These are phyloP conservation scores for Quercus aquifolioides DNA, from an alignment of 306 rosid species.

Conservation along the genomic window DNA sequence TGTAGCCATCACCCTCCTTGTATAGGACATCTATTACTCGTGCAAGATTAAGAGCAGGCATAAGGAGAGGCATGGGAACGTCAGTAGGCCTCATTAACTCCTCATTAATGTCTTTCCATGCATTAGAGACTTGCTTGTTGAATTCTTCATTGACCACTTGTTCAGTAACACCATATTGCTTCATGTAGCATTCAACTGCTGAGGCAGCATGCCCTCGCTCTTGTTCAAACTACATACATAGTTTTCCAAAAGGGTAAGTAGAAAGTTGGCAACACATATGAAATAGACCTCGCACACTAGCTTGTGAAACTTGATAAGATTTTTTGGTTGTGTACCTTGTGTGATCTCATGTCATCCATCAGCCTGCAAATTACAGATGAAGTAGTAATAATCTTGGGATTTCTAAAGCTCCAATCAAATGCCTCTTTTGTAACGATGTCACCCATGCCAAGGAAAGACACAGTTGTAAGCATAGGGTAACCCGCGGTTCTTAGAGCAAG, in stretches of 20 bases:
- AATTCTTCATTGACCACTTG: conserved; percentile 13
- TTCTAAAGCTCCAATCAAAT: conserved; percentile 30
- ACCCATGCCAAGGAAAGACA: conserved; percentile 18
- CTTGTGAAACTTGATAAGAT: too few relatives aligned
- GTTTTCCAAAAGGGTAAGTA: background rate
- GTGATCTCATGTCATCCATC: conserved; percentile 28
- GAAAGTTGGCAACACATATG: background rate
- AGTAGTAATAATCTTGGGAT: conserved; percentile 27
- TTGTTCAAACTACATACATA: conserved; percentile 26
- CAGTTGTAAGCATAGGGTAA: background rate
- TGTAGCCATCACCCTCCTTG: background rate
- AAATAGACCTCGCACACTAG: too few relatives aligned
- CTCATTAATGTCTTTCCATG: conserved; percentile 46
- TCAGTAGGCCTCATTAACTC: conserved; percentile 9
- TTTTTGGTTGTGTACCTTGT: conserved; percentile 24
- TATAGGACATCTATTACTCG: conserved; percentile 16
- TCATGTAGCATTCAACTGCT: conserved; percentile 45
- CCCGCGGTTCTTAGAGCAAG: conserved; percentile 7
- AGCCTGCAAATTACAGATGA: conserved; percentile 15
- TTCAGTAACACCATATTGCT: conserved; percentile 4
- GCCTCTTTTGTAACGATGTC: conserved; percentile 19
- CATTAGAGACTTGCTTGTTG: background rate
- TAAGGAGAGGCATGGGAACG: conserved; percentile 32
- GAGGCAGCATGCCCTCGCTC: conserved; percentile 34
- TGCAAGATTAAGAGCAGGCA: conserved; percentile 31